Evolutionary conservation across 2,329 filamentous ascomycete species (phyloP).

Genomic region (Aspergillus aculeatus): DNA sequence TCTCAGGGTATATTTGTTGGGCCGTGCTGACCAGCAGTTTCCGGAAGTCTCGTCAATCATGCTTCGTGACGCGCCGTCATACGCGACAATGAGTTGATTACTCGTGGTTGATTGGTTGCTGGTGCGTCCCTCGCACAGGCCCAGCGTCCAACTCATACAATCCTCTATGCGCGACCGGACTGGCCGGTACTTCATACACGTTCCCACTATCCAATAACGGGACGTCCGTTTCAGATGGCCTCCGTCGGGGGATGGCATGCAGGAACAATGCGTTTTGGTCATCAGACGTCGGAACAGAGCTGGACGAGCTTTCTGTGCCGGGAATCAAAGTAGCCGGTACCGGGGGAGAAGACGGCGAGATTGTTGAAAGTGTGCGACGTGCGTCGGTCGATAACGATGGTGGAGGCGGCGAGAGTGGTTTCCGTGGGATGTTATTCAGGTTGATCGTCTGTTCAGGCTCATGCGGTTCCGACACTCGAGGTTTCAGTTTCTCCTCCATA

Average conservation of each 20-base stretch:
- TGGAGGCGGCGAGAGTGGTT: conserved; percentile 13
- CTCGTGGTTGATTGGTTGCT: conserved; percentile 20
- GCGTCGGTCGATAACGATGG: not conserved
- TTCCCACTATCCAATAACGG: conserved; percentile 25
- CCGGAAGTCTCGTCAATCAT: conserved; percentile 6
- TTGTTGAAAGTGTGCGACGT: not conserved
- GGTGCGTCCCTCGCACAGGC: conserved; percentile 16
- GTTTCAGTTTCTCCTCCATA: not conserved
- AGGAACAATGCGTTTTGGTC: conserved; percentile 15
- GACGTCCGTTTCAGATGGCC: conserved; percentile 18
- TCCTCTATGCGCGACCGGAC: conserved; percentile 2
- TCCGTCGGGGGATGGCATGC: conserved; percentile 3
- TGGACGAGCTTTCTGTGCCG: conserved; percentile 2
- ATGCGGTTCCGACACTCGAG: not conserved
- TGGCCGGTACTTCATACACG: conserved; percentile 21
- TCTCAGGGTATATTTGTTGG: conserved; percentile 6
- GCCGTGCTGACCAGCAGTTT: conserved; percentile 7
- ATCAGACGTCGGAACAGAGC: conserved; percentile 4
- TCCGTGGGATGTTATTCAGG: conserved; percentile 12
- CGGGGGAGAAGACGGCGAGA: conserved; percentile 2
- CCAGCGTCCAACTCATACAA: conserved; percentile 25
- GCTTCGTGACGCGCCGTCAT: not conserved
- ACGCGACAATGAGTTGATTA: not conserved
- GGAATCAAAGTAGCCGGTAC: conserved; percentile 14
- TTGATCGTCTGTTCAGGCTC: not conserved